A percentile compares a stretch with the other conserved stretches of the same genome.
These are phyloP conservation scores for Nicotiana otophora DNA, from an alignment of 257 asterid genomes.

Conservation along the genomic window DNA sequence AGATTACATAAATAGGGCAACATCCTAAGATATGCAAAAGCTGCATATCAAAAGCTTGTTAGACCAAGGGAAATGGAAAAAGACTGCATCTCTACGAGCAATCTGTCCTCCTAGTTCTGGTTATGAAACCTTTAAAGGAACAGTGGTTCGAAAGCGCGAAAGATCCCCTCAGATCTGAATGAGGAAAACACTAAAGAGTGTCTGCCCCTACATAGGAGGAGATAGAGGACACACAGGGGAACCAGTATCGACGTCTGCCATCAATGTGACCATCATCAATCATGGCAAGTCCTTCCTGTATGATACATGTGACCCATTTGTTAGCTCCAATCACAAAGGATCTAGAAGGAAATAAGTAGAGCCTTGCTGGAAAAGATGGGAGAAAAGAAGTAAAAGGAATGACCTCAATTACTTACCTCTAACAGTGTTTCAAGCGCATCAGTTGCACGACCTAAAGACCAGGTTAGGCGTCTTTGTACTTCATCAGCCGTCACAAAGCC, in stretches of 20 bases:
- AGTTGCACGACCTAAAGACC: conserved; percentile 78
- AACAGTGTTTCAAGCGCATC: conserved; percentile 87
- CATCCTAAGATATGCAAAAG: not conserved
- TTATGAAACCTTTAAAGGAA: not conserved
- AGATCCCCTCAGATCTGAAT: not conserved
- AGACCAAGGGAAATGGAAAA: not conserved
- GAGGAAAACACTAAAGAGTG: not conserved
- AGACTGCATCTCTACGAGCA: not conserved
- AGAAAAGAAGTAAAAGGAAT: not conserved
- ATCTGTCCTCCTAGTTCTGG: not conserved
- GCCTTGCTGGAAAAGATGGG: not conserved
- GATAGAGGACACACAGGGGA: conserved; percentile 43
- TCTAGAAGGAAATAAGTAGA: not conserved
- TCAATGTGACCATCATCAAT: conserved; percentile 39
- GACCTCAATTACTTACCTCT: conserved; percentile 51
- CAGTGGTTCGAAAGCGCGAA: not conserved
- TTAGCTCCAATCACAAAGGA: not conserved
- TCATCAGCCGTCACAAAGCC: conserved; percentile 91
- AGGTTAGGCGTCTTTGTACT: conserved; percentile 69
- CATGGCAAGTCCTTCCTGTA: conserved; percentile 24
- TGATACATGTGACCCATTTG: not conserved
- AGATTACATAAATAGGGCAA: not conserved
- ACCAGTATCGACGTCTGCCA: conserved; percentile 78
- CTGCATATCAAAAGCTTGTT: not conserved
- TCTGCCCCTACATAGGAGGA: conserved; percentile 19